Conservation (phyloP, 176 grass and related monocot species). For the Oryza glumipatula region DNA sequence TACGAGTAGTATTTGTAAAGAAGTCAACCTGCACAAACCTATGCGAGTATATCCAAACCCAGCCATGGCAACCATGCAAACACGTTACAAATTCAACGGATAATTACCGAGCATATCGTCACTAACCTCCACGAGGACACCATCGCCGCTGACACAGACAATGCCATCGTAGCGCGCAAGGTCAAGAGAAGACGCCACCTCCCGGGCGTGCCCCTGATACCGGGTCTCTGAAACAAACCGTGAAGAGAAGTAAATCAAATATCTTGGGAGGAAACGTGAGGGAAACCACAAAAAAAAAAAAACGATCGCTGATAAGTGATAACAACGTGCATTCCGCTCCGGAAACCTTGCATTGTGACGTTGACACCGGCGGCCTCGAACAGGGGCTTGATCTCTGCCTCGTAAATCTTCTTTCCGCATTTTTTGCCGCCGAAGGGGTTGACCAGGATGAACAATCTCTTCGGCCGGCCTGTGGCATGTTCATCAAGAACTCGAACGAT, state of each 20-base stretch:
- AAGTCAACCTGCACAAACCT: slow-evolving; percentile 33
- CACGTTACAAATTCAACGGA: background rate
- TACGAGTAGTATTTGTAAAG: too few species aligned
- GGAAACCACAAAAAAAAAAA: background rate
- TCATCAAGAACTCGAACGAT: background rate
- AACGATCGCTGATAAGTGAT: background rate
- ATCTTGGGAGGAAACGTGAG: background rate
- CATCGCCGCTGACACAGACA: slow-evolving; percentile 81
- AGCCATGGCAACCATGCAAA: background rate
- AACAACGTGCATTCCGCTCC: background rate
- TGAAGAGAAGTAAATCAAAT: background rate
- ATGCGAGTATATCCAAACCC: background rate
- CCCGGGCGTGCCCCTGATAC: slow-evolving; percentile 65
- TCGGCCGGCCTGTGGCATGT: slow-evolving; percentile 53
- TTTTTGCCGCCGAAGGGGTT: slow-evolving; percentile 87
- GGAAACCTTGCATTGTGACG: slow-evolving; percentile 67
- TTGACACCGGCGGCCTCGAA: slow-evolving; percentile 57
- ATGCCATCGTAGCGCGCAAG: slow-evolving; percentile 67
- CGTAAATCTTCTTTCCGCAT: slow-evolving; percentile 60
- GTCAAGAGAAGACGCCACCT: slow-evolving; percentile 67
- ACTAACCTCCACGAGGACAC: slow-evolving; percentile 79
- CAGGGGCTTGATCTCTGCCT: slow-evolving; percentile 66
- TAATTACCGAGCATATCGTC: background rate
- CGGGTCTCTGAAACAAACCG: slow-evolving; percentile 56
- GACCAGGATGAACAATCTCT: slow-evolving; percentile 59